Conservation (phyloP, 2,329 filamentous ascomycete genomes). For the Ophiostoma montium region DNA sequence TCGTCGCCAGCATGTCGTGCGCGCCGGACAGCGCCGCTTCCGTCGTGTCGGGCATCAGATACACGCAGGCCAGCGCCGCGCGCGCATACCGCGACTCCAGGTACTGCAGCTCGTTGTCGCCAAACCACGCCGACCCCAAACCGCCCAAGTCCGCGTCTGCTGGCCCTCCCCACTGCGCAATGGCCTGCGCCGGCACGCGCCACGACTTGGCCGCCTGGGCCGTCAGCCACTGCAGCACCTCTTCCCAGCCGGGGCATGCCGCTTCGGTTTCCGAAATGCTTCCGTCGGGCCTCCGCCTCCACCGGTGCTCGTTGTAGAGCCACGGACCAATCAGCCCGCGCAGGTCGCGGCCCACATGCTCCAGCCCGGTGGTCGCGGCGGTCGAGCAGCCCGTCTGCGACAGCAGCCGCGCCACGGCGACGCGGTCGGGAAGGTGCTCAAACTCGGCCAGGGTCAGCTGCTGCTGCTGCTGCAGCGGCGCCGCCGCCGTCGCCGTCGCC, state of each 20-base stretch:
- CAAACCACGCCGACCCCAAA: slow-evolving; percentile 40
- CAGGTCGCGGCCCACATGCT: slow-evolving; percentile 45
- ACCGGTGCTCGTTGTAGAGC: slow-evolving; percentile 51
- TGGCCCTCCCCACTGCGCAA: slow-evolving; percentile 63
- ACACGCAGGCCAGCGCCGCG: slow-evolving; percentile 52
- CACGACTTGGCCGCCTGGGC: slow-evolving; percentile 43
- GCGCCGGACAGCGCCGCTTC: slow-evolving; percentile 44
- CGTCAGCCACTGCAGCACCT: slow-evolving; percentile 53
- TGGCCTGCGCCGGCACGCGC: slow-evolving; percentile 43
- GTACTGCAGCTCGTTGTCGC: slow-evolving; percentile 43
- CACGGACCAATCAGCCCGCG: slow-evolving; percentile 58
- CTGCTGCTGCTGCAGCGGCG: too few species aligned
- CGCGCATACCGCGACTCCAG: slow-evolving; percentile 53
- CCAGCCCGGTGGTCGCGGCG: slow-evolving; percentile 22
- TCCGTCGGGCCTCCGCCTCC: slow-evolving; percentile 25
- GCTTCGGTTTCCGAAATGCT: too few species aligned
- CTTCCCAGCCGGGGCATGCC: slow-evolving; percentile 51
- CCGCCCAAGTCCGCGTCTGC: slow-evolving; percentile 54
- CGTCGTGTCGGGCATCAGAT: slow-evolving; percentile 47
- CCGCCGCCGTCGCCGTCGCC: too few species aligned
- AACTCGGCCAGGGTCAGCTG: slow-evolving; percentile 50
- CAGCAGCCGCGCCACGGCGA: slow-evolving; percentile 48
- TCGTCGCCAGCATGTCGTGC: slow-evolving; percentile 44
- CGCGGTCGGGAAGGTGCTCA: slow-evolving; percentile 41
- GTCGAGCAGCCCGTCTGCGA: slow-evolving; percentile 34